phyloP scores from a whole-genome alignment of 805 yeast species.

The Teunomyces panamensis region DNA sequence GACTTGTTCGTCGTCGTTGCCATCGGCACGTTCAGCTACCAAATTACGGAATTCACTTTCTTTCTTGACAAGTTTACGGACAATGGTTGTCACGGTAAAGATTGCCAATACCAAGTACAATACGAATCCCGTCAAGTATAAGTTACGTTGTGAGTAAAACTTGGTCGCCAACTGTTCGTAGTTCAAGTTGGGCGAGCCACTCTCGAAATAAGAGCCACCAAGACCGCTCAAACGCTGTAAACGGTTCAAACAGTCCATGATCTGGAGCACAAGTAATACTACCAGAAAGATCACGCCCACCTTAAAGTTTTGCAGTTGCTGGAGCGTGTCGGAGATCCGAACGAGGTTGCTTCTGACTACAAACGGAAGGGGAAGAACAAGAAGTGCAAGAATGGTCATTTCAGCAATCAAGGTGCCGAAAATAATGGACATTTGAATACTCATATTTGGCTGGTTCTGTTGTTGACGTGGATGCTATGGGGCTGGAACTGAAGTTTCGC shows the following conservation, averaged over 20 bases:
- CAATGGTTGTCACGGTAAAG: conserved; percentile 50
- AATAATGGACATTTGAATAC: conserved; percentile 44
- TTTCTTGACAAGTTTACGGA: conserved; percentile 51
- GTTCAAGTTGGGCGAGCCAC: conserved; percentile 23
- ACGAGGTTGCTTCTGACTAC: conserved; percentile 44
- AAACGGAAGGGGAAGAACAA: conserved; percentile 57
- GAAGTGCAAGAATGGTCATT: conserved; percentile 46
- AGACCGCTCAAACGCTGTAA: conserved; percentile 22
- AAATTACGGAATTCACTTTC: conserved; percentile 28
- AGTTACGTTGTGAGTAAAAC: conserved; percentile 61
- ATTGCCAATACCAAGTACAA: conserved; percentile 54
- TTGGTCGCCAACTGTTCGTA: conserved; percentile 55
- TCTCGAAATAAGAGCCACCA: conserved; percentile 18
- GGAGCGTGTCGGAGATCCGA: conserved; percentile 30
- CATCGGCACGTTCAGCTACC: conserved; percentile 7
- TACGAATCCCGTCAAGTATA: conserved; percentile 62
- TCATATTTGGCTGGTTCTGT: conserved; percentile 25
- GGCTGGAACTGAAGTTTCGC: no score
- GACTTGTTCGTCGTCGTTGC: conserved; percentile 16
- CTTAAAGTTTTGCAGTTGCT: conserved; percentile 38
- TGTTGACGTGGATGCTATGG: background rate
- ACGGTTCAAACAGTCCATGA: conserved; percentile 53
- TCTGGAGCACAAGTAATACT: conserved; percentile 46
- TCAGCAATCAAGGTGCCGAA: conserved; percentile 51
- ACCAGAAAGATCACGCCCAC: conserved; percentile 44